phyloP scores from a whole-genome alignment of 495 filamentous ascomycete species.

The Parathielavia hyrcaniae region DNA sequence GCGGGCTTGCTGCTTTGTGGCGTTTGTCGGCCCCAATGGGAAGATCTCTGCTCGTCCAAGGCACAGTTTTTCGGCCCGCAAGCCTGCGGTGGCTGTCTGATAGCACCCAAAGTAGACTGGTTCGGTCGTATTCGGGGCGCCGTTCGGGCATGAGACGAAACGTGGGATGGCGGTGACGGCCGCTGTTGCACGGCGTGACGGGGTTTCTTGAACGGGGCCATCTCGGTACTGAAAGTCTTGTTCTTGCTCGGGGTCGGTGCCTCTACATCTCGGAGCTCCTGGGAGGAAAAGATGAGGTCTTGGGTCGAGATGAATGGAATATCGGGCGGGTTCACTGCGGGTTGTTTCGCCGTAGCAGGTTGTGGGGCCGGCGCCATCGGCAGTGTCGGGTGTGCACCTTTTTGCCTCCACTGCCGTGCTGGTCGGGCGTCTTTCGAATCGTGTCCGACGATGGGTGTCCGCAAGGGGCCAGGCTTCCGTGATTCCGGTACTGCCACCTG shows the following conservation, averaged over 20 bases:
- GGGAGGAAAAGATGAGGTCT: constrained; percentile 42
- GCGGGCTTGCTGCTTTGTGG: neutral
- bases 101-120: neutral
- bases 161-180: neutral
- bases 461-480: neutral
- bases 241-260: constrained; percentile 21
- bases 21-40: neutral
- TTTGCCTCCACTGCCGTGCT: neutral
- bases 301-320: constrained; percentile 41
- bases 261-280: constrained; percentile 44
- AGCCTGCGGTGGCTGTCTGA: neutral
- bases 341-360: neutral
- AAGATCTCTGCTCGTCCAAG: neutral
- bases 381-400: neutral
- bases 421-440: neutral
- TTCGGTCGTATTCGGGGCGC: neutral
- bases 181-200: neutral
- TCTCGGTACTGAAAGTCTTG: neutral
- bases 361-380: constrained; percentile 1
- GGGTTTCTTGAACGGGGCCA: neutral
- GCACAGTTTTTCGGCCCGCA: neutral
- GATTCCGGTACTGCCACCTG: neutral
- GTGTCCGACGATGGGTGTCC: neutral
- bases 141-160: neutral
- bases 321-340: neutral